Conservation (phyloP, 1,139 yeast genomes). For the Yamadazyma membranifaciens region DNA sequence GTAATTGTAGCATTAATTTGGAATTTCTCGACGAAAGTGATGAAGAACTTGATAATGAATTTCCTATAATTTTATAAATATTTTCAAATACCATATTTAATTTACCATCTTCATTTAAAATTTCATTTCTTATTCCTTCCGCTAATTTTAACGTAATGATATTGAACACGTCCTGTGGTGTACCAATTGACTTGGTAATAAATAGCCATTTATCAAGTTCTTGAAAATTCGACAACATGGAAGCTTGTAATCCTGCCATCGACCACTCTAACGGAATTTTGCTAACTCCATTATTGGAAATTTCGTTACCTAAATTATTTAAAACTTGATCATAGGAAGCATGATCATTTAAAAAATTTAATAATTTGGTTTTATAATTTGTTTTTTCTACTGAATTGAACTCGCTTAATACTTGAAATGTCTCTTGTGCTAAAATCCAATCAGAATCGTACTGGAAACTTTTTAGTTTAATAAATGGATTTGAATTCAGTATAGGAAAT, state of each 20-base stretch:
- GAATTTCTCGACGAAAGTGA: conserved; percentile 61
- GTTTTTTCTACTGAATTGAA: conserved; percentile 28
- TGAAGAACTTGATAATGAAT: conserved; percentile 57
- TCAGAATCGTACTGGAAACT: conserved; percentile 83
- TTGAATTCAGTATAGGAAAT: conserved; percentile 59
- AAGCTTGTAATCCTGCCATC: conserved; percentile 69
- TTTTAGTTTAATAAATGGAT: conserved; percentile 52
- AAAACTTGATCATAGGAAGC: conserved; percentile 44
- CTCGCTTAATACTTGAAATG: conserved; percentile 68
- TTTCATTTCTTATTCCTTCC: conserved; percentile 50
- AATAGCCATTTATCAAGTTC: conserved; percentile 58
- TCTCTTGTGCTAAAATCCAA: conserved; percentile 87
- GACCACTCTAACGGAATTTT: conserved; percentile 53
- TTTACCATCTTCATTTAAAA: conserved; percentile 18
- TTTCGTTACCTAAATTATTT: conserved; percentile 29
- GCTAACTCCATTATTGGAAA: conserved; percentile 22
- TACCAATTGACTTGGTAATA: conserved; percentile 33
- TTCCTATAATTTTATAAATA: conserved; percentile 59
- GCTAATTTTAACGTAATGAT: conserved; percentile 68
- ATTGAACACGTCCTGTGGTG: conserved; percentile 50
- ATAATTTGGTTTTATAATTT: conserved; percentile 33
- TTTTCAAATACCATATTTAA: conserved; percentile 31
- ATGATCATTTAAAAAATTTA: conserved; percentile 40
- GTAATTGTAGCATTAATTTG: conserved; percentile 59
- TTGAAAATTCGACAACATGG: conserved; percentile 54